Evolutionary conservation across 2,329 filamentous ascomycete genomes (phyloP).

Genomic region (Epichloe scottii): DNA sequence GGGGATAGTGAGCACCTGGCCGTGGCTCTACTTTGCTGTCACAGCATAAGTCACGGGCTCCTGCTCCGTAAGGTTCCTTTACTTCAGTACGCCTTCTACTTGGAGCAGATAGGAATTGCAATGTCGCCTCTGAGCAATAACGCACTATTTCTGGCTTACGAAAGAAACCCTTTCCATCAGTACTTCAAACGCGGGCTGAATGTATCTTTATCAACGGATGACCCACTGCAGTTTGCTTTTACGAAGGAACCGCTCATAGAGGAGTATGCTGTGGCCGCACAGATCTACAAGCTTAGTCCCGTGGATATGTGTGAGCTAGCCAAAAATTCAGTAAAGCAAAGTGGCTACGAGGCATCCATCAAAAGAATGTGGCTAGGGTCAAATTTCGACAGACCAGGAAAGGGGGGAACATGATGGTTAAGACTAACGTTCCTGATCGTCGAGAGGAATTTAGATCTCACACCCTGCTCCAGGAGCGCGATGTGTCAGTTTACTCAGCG

Average conservation of each 20-base stretch:
- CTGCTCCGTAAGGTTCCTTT: constrained; percentile 87
- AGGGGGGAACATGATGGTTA: constrained; percentile 85
- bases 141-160: constrained; percentile 88
- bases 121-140: constrained; percentile 99
- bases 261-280: constrained; percentile 93
- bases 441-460: constrained; percentile 82
- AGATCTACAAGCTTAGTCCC: constrained; percentile 94
- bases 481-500: constrained; percentile 50
- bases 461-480: constrained; percentile 70
- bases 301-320: constrained; percentile 98
- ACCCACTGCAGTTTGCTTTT: constrained; percentile 94
- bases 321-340: constrained; percentile 90
- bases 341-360: constrained; percentile 77
- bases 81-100: constrained; percentile 92
- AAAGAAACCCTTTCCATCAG: constrained; percentile 88
- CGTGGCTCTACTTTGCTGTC: constrained; percentile 79
- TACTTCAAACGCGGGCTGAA: constrained; percentile 95
- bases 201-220: constrained; percentile 90
- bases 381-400: constrained; percentile 62
- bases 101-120: constrained; percentile 94
- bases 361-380: constrained; percentile 87
- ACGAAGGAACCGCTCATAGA: constrained; percentile 97
- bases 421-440: constrained; percentile 92
- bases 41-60: constrained; percentile 93
- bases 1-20: constrained; percentile 94